These are phyloP conservation scores for Kwoniella bestiolae DNA, from an alignment of 768 basidiomycete species.

Conservation along the genomic window DNA sequence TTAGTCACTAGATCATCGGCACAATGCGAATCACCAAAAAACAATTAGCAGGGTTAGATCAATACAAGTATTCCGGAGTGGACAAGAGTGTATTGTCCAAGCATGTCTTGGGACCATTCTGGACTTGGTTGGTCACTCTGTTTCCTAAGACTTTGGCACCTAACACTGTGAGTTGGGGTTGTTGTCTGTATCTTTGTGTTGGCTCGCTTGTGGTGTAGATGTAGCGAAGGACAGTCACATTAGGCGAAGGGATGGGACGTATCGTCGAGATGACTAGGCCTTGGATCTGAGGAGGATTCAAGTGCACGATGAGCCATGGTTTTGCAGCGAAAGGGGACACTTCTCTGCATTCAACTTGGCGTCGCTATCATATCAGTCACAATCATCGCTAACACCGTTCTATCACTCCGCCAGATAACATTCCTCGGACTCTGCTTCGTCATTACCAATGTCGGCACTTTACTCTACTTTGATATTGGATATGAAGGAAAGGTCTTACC, in stretches of 20 bases:
- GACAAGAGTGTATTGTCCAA: constrained; percentile 67
- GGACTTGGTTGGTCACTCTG: constrained; percentile 87
- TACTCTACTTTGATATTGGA: constrained; percentile 79
- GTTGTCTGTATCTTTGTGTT: too few relatives aligned
- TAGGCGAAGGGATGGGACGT: too few relatives aligned
- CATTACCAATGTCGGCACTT: constrained; percentile 77
- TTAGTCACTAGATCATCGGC: too few relatives aligned
- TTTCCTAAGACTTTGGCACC: constrained; percentile 86
- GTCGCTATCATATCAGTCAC: too few relatives aligned
- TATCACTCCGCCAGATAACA: constrained; percentile 76
- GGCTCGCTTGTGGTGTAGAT: too few relatives aligned
- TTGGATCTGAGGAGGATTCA: too few relatives aligned
- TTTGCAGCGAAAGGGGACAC: background rate
- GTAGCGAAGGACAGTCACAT: too few relatives aligned
- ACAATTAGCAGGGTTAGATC: constrained; percentile 74
- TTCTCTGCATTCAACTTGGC: too few relatives aligned
- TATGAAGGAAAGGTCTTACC: constrained; percentile 61
- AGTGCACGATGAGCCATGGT: too few relatives aligned
- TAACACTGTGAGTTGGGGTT: constrained; percentile 75
- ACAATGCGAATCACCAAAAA: constrained; percentile 62
- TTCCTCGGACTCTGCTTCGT: constrained; percentile 81
- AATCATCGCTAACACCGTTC: too few relatives aligned
- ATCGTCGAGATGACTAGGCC: too few relatives aligned
- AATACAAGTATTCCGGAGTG: constrained; percentile 77
- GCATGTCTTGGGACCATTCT: constrained; percentile 74